Evolutionary conservation across 1,284 basidiomycete genomes (phyloP), one percentile per base, ranked within the genome.

Genomic region (Jaminaea rosea): DNA sequence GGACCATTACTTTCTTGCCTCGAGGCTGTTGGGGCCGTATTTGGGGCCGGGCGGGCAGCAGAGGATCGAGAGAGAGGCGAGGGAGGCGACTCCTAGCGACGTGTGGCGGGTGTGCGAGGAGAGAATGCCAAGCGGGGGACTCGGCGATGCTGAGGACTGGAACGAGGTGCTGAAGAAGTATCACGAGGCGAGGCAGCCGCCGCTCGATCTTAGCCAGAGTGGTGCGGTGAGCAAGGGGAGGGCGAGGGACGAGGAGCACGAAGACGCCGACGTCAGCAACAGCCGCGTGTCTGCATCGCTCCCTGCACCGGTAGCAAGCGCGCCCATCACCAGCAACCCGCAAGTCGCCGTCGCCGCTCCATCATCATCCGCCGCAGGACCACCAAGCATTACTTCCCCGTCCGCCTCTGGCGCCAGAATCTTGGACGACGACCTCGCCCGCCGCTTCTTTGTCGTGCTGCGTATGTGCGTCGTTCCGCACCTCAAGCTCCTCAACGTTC

Each of bases 151-250:
- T n/a, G n/a, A n/a, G n/a, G 19, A 17, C 7, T 11, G 24, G 2
- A 3, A 24, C 7, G 39, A 42, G 7, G 24, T 23, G 19, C 13
- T 42, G 7, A n/a, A 23, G 19, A n/a, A 23, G 3, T 42, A 21
- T 11, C 17, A 11, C 6, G 39, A 42, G 4, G 39, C 15, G 11
- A 5, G 19, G 7, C 17, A 23, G 13, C 39, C 19, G 39, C 19
- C 39, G 39, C 39, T 42, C 19, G 39, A 42, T 21, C 39, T 42
- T 3, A 42, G 39, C 24, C 39, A 42, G 19, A 42, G 39, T 24
- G 39, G 17, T 2, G 19, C 24, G 39, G 19, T 24, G 11, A 21
- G 19, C 13, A n/a, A n/a, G n/a, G n/a, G n/a, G n/a, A n/a, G n/a
- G n/a, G n/a, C n/a, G n/a, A n/a, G n/a, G n/a, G n/a, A n/a, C n/a